A percentile compares a stretch with the other conserved stretches of the same genome.
Evolutionary conservation across 495 filamentous ascomycete genomes (phyloP).

Genomic region (Talaromyces stipitatus): DNA sequence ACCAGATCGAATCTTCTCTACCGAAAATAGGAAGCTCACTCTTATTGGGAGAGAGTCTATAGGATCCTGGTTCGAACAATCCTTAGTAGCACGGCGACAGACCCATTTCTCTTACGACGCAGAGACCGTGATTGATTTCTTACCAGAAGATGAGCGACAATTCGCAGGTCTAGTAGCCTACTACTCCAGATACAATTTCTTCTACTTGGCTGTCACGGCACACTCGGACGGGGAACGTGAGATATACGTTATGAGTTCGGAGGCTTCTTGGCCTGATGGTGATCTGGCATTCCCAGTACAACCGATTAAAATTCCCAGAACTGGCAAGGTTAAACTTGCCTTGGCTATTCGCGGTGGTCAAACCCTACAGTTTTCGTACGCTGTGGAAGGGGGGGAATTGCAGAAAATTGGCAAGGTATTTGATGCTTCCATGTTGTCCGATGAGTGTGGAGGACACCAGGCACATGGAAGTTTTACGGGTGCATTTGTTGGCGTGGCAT

Average conservation of each 20-base stretch:
- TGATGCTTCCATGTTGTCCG: conserved; percentile 4
- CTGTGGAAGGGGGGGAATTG: conserved; percentile 1
- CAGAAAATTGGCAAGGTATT: neutral
- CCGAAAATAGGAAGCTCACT: conserved; percentile 3
- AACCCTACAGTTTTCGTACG: conserved; percentile 4
- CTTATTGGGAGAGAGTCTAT: conserved; percentile 7
- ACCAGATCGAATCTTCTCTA: conserved; percentile 3
- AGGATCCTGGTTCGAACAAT: conserved; percentile 5
- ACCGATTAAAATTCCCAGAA: conserved; percentile 1
- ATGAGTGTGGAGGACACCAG: conserved; percentile 7
- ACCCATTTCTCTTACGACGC: conserved; percentile 8
- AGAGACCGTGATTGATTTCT: conserved; percentile 4
- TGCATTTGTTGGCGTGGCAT: conserved; percentile 6
- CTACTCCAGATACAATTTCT: conserved; percentile 6
- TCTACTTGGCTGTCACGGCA: conserved; percentile 6
- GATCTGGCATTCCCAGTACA: neutral
- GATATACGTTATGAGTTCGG: conserved; percentile 2
- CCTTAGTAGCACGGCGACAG: conserved; percentile 7
- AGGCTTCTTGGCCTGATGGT: conserved; percentile 6
- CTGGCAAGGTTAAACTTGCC: conserved; percentile 5
- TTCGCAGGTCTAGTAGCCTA: conserved; percentile 6
- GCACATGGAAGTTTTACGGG: conserved; percentile 7
- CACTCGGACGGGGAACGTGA: conserved; percentile 7
- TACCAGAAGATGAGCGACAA: conserved; percentile 2
- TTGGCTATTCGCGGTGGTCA: conserved; percentile 5